phyloP scores from a whole-genome alignment of 169 alveolate species.

The Cytauxzoon felis region DNA sequence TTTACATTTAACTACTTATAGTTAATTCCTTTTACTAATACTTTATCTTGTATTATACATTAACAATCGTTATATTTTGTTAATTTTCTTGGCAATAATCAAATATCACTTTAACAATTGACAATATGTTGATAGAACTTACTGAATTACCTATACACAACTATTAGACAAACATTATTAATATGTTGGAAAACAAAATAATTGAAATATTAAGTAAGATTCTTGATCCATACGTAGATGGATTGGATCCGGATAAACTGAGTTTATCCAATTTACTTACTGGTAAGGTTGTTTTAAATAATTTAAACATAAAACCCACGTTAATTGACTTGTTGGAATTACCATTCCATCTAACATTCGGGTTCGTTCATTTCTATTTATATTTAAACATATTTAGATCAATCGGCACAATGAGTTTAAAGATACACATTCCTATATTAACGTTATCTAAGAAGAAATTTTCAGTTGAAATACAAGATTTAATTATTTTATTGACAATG shows the following conservation, averaged over 20 bases:
- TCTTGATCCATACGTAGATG: constrained; percentile 58
- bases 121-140: no score
- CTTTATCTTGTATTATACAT: no score
- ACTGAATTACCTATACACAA: no score
- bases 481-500: constrained; percentile 41
- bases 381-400: constrained; percentile 2
- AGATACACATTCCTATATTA: constrained; percentile 43
- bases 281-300: constrained; percentile 63
- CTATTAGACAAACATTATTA: no score
- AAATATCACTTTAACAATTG: no score
- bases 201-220: constrained; percentile 40
- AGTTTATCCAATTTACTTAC: constrained; percentile 45
- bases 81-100: no score
- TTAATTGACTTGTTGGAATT: constrained; percentile 56
- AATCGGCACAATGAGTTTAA: constrained; percentile 32
- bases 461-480: constrained; percentile 36
- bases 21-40: no score
- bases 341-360: constrained; percentile 61
- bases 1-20: no score
- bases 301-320: constrained; percentile 55
- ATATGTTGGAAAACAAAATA: constrained; percentile 51
- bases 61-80: no score
- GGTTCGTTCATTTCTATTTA: background rate
- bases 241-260: constrained; percentile 65
- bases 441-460: constrained; percentile 53